phyloP scores from a whole-genome alignment of 352 stramenopile genomes.

The Phytophthora aleatoria region DNA sequence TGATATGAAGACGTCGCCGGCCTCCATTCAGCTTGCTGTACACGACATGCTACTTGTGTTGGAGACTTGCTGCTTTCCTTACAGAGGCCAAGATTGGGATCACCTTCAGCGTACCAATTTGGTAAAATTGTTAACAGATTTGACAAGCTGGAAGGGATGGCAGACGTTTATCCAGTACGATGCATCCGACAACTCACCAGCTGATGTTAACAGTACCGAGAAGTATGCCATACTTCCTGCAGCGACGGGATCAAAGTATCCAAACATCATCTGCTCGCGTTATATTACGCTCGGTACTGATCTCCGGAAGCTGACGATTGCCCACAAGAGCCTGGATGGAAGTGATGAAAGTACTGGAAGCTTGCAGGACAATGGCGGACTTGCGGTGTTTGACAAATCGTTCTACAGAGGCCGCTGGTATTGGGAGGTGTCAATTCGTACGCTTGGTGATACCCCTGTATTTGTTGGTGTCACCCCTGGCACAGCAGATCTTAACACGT shows the following conservation, averaged over 20 bases:
- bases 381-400: conserved; percentile 72
- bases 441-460: conserved; percentile 56
- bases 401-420: conserved; percentile 78
- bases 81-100: conserved; percentile 62
- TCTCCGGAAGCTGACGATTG: conserved; percentile 64
- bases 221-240: conserved; percentile 63
- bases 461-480: conserved; percentile 74
- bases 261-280: conserved; percentile 75
- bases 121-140: conserved; percentile 64
- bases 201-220: conserved; percentile 39
- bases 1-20: conserved; percentile 24
- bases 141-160: conserved; percentile 80
- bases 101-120: conserved; percentile 65
- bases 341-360: conserved; percentile 6
- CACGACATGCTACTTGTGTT: conserved; percentile 78
- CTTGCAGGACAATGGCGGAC: conserved; percentile 30
- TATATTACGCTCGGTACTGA: conserved; percentile 71
- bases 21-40: conserved; percentile 54
- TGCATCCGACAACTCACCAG: conserved; percentile 37
- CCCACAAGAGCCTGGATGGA: conserved; percentile 37
- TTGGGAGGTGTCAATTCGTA: conserved; percentile 72
- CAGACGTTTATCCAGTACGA: conserved; percentile 69
- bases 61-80: conserved; percentile 84
- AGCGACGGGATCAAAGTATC: conserved; percentile 51
- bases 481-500: conserved; percentile 65